Conservation (phyloP, 2,329 filamentous ascomycete species). For the Aspergillus texensis region DNA sequence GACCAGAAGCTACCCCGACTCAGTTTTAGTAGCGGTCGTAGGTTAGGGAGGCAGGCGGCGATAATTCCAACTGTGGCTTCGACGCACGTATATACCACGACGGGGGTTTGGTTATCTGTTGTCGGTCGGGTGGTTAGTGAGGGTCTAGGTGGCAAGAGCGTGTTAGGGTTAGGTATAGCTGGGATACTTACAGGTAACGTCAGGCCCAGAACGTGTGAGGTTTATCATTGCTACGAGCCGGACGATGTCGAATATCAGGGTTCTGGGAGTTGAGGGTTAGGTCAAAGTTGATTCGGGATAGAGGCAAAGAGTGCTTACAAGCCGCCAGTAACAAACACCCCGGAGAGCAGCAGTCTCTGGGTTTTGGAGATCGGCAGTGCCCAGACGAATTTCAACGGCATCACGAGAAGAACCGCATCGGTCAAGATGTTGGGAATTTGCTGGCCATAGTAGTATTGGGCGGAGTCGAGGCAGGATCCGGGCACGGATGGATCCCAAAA, state of each 20-base stretch:
- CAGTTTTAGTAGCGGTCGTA: conserved; percentile 29
- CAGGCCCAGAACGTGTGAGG: conserved; percentile 25
- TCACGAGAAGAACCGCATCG: conserved; percentile 29
- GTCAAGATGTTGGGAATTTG: conserved; percentile 36
- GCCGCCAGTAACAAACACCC: conserved; percentile 33
- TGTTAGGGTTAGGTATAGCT: not conserved
- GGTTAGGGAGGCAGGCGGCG: conserved; percentile 34
- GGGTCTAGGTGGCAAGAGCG: too few relatives aligned
- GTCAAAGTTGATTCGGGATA: not conserved
- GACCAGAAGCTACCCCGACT: conserved; percentile 24
- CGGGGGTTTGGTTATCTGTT: conserved; percentile 32
- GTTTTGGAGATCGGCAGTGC: conserved; percentile 26
- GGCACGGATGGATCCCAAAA: conserved; percentile 29
- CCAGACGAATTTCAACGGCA: conserved; percentile 33
- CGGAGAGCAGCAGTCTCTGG: conserved; percentile 28
- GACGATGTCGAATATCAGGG: conserved; percentile 30
- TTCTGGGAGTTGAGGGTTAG: conserved; percentile 17
- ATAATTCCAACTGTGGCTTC: conserved; percentile 34
- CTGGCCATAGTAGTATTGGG: conserved; percentile 31
- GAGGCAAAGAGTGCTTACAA: conserved; percentile 21
- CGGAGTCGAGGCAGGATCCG: conserved; percentile 29
- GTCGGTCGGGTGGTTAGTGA: not conserved
- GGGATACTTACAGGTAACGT: conserved; percentile 31
- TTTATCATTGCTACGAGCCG: conserved; percentile 31
- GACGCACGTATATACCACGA: conserved; percentile 34